Percentiles rank a stretch among this genome's conserved stretches.
Conservation (phyloP, 441 rosid species). For the Mallotus japonicus region DNA sequence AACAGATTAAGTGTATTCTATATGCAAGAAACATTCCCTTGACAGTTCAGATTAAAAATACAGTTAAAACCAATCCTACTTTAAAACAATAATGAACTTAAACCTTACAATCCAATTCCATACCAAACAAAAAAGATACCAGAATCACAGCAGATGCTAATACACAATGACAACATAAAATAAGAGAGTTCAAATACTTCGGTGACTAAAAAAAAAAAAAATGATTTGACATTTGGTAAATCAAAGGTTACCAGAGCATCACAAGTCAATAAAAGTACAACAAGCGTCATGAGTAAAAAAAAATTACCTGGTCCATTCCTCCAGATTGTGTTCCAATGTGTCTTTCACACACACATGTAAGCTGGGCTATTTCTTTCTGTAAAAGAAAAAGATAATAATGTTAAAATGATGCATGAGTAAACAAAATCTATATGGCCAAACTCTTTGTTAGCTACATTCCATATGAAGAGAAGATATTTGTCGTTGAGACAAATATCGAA, state of each 20-base stretch:
- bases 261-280: too few species aligned
- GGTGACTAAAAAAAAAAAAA: too few species aligned
- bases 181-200: too few species aligned
- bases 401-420: background rate
- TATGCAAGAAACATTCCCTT: background rate
- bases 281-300: background rate
- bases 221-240: too few species aligned
- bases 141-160: too few species aligned
- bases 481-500: background rate
- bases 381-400: slow-evolving; percentile 13
- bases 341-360: slow-evolving; percentile 89
- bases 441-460: background rate
- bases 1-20: slow-evolving; percentile 6
- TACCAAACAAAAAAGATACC: background rate
- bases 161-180: too few species aligned
- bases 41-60: background rate
- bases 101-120: too few species aligned
- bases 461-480: background rate
- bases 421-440: background rate
- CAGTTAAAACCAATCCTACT: too few species aligned
- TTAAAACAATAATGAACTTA: too few species aligned
- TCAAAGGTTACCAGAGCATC: too few species aligned
- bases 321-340: slow-evolving; percentile 99
- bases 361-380: slow-evolving; percentile 93
- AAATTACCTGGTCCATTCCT: slow-evolving; percentile 93